Conservation (phyloP, 345 rosid genomes). For the Bruguiera gymnorhiza region DNA sequence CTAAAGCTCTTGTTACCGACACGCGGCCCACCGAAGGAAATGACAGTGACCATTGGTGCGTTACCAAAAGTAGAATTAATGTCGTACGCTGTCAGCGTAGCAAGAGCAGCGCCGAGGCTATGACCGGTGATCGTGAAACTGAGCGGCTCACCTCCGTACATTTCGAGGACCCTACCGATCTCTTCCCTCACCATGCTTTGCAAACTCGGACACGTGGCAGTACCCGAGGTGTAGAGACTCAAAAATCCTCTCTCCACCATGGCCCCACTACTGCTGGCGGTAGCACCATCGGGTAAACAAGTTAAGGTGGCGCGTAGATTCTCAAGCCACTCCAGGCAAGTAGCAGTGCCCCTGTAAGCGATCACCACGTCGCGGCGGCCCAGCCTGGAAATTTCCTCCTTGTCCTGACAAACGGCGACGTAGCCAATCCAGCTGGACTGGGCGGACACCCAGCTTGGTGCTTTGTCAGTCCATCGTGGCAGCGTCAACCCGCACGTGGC, state of each 20-base stretch:
- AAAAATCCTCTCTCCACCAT: constrained; percentile 94
- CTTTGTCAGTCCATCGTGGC: constrained; percentile 21
- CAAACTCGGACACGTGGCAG: constrained; percentile 49
- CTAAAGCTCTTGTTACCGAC: constrained; percentile 28
- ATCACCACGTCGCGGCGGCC: constrained; percentile 37
- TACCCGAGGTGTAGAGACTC: constrained; percentile 71
- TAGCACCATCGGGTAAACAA: not conserved
- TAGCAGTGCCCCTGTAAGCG: constrained; percentile 31
- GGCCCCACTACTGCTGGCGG: constrained; percentile 23
- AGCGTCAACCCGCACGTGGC: constrained; percentile 23
- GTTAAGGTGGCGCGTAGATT: constrained; percentile 29
- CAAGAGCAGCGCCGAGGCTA: constrained; percentile 90
- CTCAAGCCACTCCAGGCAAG: constrained; percentile 30
- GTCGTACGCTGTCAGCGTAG: constrained; percentile 61
- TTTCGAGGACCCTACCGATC: constrained; percentile 44
- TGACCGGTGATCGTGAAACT: constrained; percentile 92
- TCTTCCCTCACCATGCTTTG: constrained; percentile 63
- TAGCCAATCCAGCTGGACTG: constrained; percentile 31
- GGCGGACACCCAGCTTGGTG: constrained; percentile 16
- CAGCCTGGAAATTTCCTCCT: constrained; percentile 24
- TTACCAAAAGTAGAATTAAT: constrained; percentile 5
- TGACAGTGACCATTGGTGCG: constrained; percentile 14
- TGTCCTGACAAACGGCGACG: constrained; percentile 33
- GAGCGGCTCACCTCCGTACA: constrained; percentile 66
- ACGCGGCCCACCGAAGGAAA: constrained; percentile 33